Percentiles rank a stretch among this genome's conserved stretches.
phyloP scores from a whole-genome alignment of 148 eudicot genomes.

The Rhododendron henanense region DNA sequence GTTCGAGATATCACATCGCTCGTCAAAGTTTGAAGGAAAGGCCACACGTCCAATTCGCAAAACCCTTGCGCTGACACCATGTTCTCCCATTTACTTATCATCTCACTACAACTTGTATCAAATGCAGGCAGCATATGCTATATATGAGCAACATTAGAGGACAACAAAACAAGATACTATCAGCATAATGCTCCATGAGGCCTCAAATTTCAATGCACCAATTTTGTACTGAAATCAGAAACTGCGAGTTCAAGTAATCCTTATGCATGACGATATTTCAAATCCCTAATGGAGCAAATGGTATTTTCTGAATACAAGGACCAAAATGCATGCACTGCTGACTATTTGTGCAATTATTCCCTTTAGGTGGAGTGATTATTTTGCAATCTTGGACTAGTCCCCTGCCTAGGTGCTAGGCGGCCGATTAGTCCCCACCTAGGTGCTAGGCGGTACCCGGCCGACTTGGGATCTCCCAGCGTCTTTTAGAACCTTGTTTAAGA shows the following conservation, averaged over 20 bases:
- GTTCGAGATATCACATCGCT: conserved; percentile 20
- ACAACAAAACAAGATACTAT: not conserved
- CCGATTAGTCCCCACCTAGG: too few relatives aligned
- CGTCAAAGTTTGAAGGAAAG: conserved; percentile 15
- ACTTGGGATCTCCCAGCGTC: too few relatives aligned
- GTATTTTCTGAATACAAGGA: not conserved
- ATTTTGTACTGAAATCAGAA: not conserved
- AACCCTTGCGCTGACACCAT: not conserved
- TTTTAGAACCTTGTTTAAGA: too few relatives aligned
- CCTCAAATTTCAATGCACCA: not conserved
- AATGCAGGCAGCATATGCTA: conserved; percentile 23
- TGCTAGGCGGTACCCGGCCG: too few relatives aligned
- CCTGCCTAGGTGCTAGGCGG: too few relatives aligned
- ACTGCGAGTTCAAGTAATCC: not conserved
- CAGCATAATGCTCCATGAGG: not conserved
- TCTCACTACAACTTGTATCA: conserved; percentile 12
- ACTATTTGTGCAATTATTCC: not conserved
- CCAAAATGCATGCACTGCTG: not conserved
- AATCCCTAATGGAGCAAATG: not conserved
- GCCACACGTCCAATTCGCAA: conserved; percentile 18
- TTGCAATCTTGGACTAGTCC: too few relatives aligned
- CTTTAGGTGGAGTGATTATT: not conserved
- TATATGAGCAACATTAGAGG: not conserved
- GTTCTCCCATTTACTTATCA: conserved; percentile 23
- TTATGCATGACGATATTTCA: not conserved